phyloP scores from a whole-genome alignment of 2,329 filamentous ascomycete genomes.

The Stachybotrys chartarum region DNA sequence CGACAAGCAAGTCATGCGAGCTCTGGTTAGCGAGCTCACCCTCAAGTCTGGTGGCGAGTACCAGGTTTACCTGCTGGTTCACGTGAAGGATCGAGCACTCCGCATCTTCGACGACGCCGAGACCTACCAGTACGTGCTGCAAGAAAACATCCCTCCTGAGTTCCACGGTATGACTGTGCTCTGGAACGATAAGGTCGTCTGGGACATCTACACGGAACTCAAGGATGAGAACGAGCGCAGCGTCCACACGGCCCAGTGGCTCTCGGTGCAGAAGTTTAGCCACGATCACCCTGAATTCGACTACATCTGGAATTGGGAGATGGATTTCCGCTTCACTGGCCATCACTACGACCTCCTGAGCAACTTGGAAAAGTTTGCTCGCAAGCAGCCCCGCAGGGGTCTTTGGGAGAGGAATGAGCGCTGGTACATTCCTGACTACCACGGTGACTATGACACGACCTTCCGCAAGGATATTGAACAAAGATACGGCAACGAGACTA shows the following conservation, averaged over 20 bases:
- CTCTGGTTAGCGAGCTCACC: constrained; percentile 70
- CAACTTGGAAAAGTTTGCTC: constrained; percentile 55
- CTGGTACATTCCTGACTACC: constrained; percentile 63
- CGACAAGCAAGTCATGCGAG: constrained; percentile 70
- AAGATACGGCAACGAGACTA: constrained; percentile 40
- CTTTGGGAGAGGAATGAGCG: constrained; percentile 68
- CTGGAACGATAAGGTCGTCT: constrained; percentile 70
- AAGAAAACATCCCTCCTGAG: constrained; percentile 59
- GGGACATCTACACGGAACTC: constrained; percentile 68
- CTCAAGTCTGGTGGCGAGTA: constrained; percentile 75
- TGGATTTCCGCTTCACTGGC: constrained; percentile 71
- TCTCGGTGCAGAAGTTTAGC: constrained; percentile 69
- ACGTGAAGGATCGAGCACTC: constrained; percentile 59
- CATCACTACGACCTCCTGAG: constrained; percentile 76
- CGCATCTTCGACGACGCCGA: constrained; percentile 53
- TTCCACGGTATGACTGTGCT: constrained; percentile 64
- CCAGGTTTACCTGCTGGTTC: constrained; percentile 71
- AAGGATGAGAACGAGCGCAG: constrained; percentile 49
- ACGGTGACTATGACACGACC: constrained; percentile 59
- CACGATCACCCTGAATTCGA: constrained; percentile 73
- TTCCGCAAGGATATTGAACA: constrained; percentile 59
- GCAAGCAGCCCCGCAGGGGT: constrained; percentile 62
- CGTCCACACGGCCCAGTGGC: constrained; percentile 58
- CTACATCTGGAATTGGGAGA: constrained; percentile 83
- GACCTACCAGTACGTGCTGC: constrained; percentile 53